These are phyloP conservation scores for Pseudogymnoascus sp. DNA, from an alignment of 2,329 filamentous ascomycete genomes.

Conservation along the genomic window DNA sequence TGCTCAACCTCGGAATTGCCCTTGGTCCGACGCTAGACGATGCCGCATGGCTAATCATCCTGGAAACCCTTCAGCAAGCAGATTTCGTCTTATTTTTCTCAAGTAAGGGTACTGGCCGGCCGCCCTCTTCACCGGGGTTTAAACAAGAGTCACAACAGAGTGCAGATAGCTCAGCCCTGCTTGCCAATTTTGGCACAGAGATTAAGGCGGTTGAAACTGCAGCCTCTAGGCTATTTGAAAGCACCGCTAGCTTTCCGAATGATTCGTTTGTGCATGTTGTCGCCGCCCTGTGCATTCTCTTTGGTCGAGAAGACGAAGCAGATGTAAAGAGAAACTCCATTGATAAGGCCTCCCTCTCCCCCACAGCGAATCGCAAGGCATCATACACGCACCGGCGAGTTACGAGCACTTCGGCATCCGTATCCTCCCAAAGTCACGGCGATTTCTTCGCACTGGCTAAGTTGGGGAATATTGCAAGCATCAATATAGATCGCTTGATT, in stretches of 20 bases:
- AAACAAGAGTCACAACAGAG: conserved; percentile 40
- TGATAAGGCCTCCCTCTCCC: conserved; percentile 13
- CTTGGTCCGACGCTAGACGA: conserved; percentile 75
- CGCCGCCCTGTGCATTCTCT: conserved; percentile 64
- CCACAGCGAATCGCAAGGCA: conserved; percentile 21
- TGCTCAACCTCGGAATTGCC: conserved; percentile 93
- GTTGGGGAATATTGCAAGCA: conserved; percentile 63
- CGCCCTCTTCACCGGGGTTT: conserved; percentile 42
- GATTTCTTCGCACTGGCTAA: conserved; percentile 66
- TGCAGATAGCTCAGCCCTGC: conserved; percentile 34
- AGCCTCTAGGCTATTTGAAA: conserved; percentile 80
- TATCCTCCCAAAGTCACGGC: conserved; percentile 51
- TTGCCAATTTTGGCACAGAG: conserved; percentile 69
- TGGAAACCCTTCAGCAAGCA: conserved; percentile 88
- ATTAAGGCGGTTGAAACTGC: conserved; percentile 85
- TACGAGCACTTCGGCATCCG: conserved; percentile 43
- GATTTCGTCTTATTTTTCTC: conserved; percentile 70
- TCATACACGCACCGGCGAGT: conserved; percentile 31
- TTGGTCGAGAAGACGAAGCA: conserved; percentile 39
- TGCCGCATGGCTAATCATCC: conserved; percentile 79
- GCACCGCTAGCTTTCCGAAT: conserved; percentile 84
- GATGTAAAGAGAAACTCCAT: conserved; percentile 23
- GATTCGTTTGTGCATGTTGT: conserved; percentile 73
- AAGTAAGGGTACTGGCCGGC: conserved; percentile 48
- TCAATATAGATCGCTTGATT: conserved; percentile 71